Percentiles rank a stretch among this genome's conserved stretches.
These are phyloP conservation scores for Leccinum subgranulosum DNA, from an alignment of 768 basidiomycete species.

Conservation along the genomic window DNA sequence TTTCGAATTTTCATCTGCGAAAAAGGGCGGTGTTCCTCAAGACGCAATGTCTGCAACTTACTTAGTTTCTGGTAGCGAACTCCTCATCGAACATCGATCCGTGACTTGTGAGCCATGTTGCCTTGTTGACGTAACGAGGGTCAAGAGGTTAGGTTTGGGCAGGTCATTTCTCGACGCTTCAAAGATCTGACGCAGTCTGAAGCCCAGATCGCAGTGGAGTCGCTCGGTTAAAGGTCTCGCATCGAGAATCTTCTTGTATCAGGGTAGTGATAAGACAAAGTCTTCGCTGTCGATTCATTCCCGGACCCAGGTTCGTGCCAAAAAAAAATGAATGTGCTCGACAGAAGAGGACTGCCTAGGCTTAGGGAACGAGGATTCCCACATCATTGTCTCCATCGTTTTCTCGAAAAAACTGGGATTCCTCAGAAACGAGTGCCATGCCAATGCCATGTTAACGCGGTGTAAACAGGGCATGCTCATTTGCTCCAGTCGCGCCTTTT, in stretches of 20 bases:
- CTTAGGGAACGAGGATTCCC: constrained; percentile 77
- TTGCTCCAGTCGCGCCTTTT: constrained; percentile 43
- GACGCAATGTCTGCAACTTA: constrained; percentile 62
- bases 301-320: constrained; percentile 52
- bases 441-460: constrained; percentile 84
- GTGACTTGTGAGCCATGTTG: constrained; percentile 32
- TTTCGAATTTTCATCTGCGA: constrained; percentile 68
- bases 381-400: constrained; percentile 69
- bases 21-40: constrained; percentile 51
- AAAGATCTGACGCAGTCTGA: constrained; percentile 26
- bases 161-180: neutral
- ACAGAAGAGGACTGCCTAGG: constrained; percentile 9
- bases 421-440: constrained; percentile 53
- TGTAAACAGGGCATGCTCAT: constrained; percentile 76
- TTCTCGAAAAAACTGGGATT: constrained; percentile 61
- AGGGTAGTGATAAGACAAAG: constrained; percentile 56
- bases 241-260: constrained; percentile 56
- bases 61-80: constrained; percentile 34
- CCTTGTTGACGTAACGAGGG: constrained; percentile 41
- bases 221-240: constrained; percentile 48
- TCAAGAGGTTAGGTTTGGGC: constrained; percentile 21
- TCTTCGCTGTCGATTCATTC: constrained; percentile 79
- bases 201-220: constrained; percentile 49
- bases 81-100: constrained; percentile 53
- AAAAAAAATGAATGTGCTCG: constrained; percentile 1